Conservation (phyloP, 2,329 filamentous ascomycete genomes). For the Plenodomus lindquistii region DNA sequence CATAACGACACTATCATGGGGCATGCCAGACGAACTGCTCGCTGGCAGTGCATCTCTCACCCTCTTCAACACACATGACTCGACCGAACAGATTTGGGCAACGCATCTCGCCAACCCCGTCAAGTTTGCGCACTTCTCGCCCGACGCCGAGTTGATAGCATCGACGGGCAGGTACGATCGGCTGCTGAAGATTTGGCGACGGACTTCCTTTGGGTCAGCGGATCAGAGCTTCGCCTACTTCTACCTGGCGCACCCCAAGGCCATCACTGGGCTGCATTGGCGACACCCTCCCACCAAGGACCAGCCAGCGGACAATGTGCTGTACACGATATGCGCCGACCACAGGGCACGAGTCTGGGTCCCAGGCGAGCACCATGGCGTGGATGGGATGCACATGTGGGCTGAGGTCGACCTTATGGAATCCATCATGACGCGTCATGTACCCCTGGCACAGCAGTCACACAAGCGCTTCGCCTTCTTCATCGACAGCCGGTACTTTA, state of each 20-base stretch:
- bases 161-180: constrained; percentile 78
- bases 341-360: constrained; percentile 83
- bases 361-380: constrained; percentile 69
- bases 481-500: constrained; percentile 80
- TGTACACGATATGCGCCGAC: constrained; percentile 88
- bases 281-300: constrained; percentile 75
- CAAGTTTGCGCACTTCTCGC: constrained; percentile 77
- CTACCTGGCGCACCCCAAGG: constrained; percentile 81
- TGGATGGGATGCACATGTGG: constrained; percentile 78
- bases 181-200: constrained; percentile 89
- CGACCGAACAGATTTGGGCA: constrained; percentile 69
- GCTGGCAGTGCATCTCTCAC: constrained; percentile 71
- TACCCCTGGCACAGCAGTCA: constrained; percentile 45
- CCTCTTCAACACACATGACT: constrained; percentile 65
- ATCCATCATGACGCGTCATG: constrained; percentile 65
- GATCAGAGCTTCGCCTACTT: constrained; percentile 87
- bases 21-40: constrained; percentile 80
- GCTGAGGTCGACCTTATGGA: constrained; percentile 75
- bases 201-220: constrained; percentile 79
- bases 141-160: constrained; percentile 85
- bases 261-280: constrained; percentile 87
- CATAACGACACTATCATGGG: constrained; percentile 78
- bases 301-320: constrained; percentile 79
- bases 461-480: constrained; percentile 73
- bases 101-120: constrained; percentile 72